Base-by-base conservation (phyloP, 1,284 basidiomycete genomes). In the Anthracocystis walkeri region DNA sequence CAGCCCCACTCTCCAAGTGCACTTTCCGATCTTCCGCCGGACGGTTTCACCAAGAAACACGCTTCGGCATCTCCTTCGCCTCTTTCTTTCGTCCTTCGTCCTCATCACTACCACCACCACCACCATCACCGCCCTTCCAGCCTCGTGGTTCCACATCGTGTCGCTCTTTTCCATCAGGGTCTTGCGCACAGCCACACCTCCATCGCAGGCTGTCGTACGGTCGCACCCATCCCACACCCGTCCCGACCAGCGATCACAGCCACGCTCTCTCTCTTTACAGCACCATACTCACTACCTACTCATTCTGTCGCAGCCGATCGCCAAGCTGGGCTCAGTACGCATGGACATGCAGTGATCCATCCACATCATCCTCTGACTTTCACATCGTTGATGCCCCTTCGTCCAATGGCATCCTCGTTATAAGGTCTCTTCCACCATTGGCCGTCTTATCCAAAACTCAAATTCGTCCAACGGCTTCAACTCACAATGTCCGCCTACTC, bases 401-500 rank as follows among this genome's bases (percentile, higher is more conserved):
- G n/a, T 7, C 33, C 41, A 5, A 23, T 25, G 23, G 20, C 33
- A 12, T 7, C 21, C 33, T 35, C 33, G 20, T 23, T 21, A 51
- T 38, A 35, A 38, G 33, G 21, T 33, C 48, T 5, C 18, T 10
- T 18, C 6, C 23, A 16, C 27, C 16, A 45, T 27, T 16, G n/a
- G n/a, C n/a, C 10, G 35, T 4, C 14, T 14, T 38, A 10, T 29
- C 29, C 29, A 29, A 29, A 20, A 11, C 12, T 27, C 31, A 4
- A 21, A 4, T 27, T 18, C 8, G 18, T 7, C 51, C 33, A 4
- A 20, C 29, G 29, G 18, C 23, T 40, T 4, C 38, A 4, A 16
- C 7, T 48, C 55, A 57, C 35, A 53, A 73, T 73, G 70, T 73
- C 58, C 4, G 38, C 61, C 31, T 49, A 55, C 27, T 60, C 61